phyloP scores from a whole-genome alignment of 1,139 yeast genomes.

The Taphrina deformans region DNA sequence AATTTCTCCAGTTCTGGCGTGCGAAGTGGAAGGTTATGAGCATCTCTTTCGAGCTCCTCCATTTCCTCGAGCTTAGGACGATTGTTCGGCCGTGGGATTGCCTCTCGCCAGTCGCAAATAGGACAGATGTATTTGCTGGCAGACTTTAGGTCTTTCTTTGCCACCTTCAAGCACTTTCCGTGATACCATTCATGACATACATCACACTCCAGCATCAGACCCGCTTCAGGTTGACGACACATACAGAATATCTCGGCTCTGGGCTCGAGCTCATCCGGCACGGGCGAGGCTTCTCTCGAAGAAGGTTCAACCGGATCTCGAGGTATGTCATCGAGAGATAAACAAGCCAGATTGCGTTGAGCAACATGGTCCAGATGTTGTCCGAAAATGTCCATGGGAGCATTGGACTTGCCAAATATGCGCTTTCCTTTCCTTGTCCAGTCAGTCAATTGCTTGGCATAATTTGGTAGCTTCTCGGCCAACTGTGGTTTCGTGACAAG shows the following conservation, averaged over 20 bases:
- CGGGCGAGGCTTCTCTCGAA: constrained; percentile 38
- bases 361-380: constrained; percentile 45
- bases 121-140: constrained; percentile 64
- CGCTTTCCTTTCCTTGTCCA: constrained; percentile 54
- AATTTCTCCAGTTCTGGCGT: constrained; percentile 43
- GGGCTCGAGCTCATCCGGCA: constrained; percentile 38
- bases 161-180: constrained; percentile 58
- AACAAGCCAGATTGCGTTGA: constrained; percentile 48
- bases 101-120: constrained; percentile 55
- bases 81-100: constrained; percentile 44
- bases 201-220: constrained; percentile 77
- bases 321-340: constrained; percentile 49
- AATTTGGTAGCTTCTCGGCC: constrained; percentile 39
- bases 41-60: constrained; percentile 41
- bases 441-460: constrained; percentile 45
- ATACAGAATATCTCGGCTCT: constrained; percentile 57
- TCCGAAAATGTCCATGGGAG: constrained; percentile 45
- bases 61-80: constrained; percentile 49
- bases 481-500: constrained; percentile 34
- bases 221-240: constrained; percentile 68
- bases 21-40: constrained; percentile 41
- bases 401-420: constrained; percentile 48
- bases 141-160: constrained; percentile 42
- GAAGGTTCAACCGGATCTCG: constrained; percentile 36
- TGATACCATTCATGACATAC: constrained; percentile 75